Evolutionary conservation across 208 protist genomes (phyloP), one percentile per base, ranked within the genome.

Genomic region (Leishmania martiniquensis): DNA sequence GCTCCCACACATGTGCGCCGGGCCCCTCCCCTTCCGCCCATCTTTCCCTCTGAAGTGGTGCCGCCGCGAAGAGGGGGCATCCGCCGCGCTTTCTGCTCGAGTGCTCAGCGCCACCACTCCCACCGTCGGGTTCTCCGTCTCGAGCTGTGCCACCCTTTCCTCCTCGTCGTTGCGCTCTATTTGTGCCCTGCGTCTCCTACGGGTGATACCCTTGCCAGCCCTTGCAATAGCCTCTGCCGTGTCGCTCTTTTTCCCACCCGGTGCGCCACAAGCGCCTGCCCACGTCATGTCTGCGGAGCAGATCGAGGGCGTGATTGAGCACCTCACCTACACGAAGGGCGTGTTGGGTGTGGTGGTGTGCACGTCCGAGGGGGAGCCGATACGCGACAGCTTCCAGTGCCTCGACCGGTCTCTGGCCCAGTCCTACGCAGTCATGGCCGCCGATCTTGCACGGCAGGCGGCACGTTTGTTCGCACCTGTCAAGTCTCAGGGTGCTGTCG

Each of bases 301-400:
- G 17, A 88, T 96, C 25, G 93, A 97, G 62, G 84, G 83, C 34
- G 85, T 96, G 13, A 65, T 97, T n/a, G 93, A 97, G 76, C 87
- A 91, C 82, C 77, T 97, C 72, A 96, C 93, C 47, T 96, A 96
- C 85, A 96, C 91, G 32, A 93, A 94, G 65, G 93, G 93, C 15
- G 93, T 97, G 7, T 15, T 92, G 0, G 93, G 91, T n/a, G 89
- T 86, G 22, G 88, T 97, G 60, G 85, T 97, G 49, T 97, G 93
- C 81, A 93, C 83, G 54, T 45, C 75, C 1, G 89, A 94, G 13
- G 93, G 93, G 29, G 78, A 86, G 25, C 90, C 91, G 6, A 93
- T 97, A 51, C 88, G 93, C 25, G 93, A 97, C 69, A 96, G 81
- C 72, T 97, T 97, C 77, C 89, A 95, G 52, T 87, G 86, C 49